Base-by-base conservation (phyloP, 495 filamentous ascomycete species). In the Apiosordaria backusii region DNA sequence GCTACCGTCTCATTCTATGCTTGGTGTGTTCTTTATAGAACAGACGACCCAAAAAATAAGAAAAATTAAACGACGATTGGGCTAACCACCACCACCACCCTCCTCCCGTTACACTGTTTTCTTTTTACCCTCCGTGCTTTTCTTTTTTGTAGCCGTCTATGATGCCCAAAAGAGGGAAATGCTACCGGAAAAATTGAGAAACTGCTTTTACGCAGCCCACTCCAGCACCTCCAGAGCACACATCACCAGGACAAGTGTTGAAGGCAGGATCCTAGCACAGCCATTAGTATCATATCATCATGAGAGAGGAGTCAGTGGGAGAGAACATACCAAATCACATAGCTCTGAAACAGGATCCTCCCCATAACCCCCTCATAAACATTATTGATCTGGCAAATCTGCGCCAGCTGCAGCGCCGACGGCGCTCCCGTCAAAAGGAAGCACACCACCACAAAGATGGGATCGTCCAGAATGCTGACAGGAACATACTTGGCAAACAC, bases 341-440 rank as follows among this genome's bases (percentile, higher is more conserved):
- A 99, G 79, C 94, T 97, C 83, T 97, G 93, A 84, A 98, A 96
- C 21, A 98, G 79, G 57, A 99, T 81, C 74, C 87, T 92, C 25
- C 91, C 90, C 92, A 99, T 98, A 40, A 93, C 91, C 25, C 88
- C 86, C 78, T 97, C 92, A 75, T 91, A 99, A 15, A 98, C 96
- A 65, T 89, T 90, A 76, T 99, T 99, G 77, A 98, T 92, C 82
- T 98, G 96, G 79, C 95, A 99, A 66, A 99, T 99, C 80, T 99
- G 95, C 6, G 96, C 93, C 70, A 99, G 80, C 75, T 99, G 95
- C 68, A 99, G 83, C 29, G 95, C 95, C 67, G 92, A 97, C 16
- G 95, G 95, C 6, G 95, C 95, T 22, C 95, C 95, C 1, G 92
- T 93, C 69, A 99, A 88, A 57, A 99, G 84, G 82, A 97, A 99